phyloP scores from a whole-genome alignment of 345 rosid species.

The Pistacia integerrima region DNA sequence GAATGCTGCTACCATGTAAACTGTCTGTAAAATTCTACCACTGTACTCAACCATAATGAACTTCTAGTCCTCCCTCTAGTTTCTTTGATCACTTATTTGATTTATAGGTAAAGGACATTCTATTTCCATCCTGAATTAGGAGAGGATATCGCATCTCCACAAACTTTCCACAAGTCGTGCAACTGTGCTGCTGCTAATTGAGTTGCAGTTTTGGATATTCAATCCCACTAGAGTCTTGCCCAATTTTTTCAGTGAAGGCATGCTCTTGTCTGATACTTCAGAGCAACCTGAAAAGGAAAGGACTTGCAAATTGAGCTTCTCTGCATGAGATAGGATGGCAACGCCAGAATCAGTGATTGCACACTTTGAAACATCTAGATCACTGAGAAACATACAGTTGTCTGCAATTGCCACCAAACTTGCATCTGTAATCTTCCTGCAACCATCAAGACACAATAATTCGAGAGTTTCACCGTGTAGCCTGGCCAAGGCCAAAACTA shows the following conservation, averaged over 20 bases:
- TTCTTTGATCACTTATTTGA: constrained; percentile 1
- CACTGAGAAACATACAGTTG: constrained; percentile 52
- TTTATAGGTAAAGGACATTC: neutral
- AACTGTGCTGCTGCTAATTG: constrained; percentile 47
- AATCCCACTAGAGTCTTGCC: constrained; percentile 60
- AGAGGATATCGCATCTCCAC: constrained; percentile 79
- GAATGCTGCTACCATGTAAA: constrained; percentile 34
- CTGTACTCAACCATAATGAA: constrained; percentile 3
- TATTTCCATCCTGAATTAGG: constrained; percentile 24
- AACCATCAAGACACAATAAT: constrained; percentile 60
- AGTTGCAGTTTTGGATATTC: constrained; percentile 69
- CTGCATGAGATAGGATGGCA: constrained; percentile 44
- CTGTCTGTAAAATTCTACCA: constrained; percentile 20
- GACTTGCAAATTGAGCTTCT: constrained; percentile 52
- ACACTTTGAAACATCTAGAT: constrained; percentile 67
- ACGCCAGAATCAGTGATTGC: constrained; percentile 56
- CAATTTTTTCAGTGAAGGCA: constrained; percentile 42
- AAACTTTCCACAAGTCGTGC: constrained; percentile 50
- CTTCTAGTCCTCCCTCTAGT: constrained; percentile 2
- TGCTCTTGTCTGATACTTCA: constrained; percentile 51
- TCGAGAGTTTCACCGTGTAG: constrained; percentile 66
- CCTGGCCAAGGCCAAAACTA: constrained; percentile 42
- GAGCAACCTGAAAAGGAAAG: constrained; percentile 65
- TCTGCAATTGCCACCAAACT: constrained; percentile 60
- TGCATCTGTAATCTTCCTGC: constrained; percentile 66